Evolutionary conservation across 2,329 filamentous ascomycete genomes (phyloP), one percentile per base, ranked within the genome.

Genomic region (Metarhizium humberi): DNA sequence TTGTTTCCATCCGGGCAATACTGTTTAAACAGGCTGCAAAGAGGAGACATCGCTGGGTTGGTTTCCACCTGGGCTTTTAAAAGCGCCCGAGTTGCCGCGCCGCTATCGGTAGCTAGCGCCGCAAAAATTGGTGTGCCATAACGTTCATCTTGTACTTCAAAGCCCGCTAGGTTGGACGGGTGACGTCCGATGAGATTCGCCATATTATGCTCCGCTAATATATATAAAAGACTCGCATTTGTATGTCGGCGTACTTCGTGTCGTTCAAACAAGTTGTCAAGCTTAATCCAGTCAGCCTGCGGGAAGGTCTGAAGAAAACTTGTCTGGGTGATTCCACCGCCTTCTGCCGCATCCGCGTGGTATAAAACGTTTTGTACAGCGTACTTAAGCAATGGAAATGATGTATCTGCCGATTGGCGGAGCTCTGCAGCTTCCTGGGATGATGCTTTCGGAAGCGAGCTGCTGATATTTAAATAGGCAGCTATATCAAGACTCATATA

Each of bases 351-450:
- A 32, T 63, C 38, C 0, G 62, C 57, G 4, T 64, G 61, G 8
- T 59, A 53, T 0, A 63, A 42, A 16, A 57, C 11, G 51, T 60
- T 50, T 0, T 20, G 45, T 0, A 50, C 51, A 3, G 62, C 58
- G 16, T 63, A 62, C 13, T 45, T 47, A 0, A 60, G 30, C 20
- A 63, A 62, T 1, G 60, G 60, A 25, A 58, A 60, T 0, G 50
- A 48, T 1, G 14, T n/a, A 4, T 45, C 29, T 29, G 38, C 43
- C 1, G 5, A 16, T 1, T 32, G 25, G 14, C 54, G 47, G 20
- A 52, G 18, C 20, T 46, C 13, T 34, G 14, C 13, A 6, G 5
- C 7, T 52, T 46, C 11, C 13, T 16, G 10, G 29, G 18, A 34
- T 18, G 2, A 46, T 30, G 40, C 34, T 36, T 36, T 46, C 14